A percentile compares a stretch with the other conserved stretches of the same genome.
phyloP scores from a whole-genome alignment of 2,329 filamentous ascomycete genomes.

The Fusarium proliferatum region DNA sequence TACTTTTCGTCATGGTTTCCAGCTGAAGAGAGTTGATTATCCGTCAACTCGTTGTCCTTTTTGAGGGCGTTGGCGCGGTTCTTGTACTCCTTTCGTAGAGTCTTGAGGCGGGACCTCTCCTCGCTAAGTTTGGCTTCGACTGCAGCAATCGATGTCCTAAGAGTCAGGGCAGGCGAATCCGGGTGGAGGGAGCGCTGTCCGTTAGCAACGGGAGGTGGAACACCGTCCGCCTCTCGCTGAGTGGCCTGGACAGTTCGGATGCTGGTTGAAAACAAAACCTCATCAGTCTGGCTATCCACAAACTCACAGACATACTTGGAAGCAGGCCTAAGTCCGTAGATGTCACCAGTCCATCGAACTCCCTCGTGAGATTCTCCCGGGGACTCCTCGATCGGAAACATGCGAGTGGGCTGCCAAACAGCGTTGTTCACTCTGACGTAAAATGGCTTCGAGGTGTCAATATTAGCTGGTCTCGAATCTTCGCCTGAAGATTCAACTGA shows the following conservation, averaged over 20 bases:
- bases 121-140: conserved; percentile 77
- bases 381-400: conserved; percentile 61
- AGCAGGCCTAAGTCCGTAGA: conserved; percentile 75
- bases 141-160: conserved; percentile 79
- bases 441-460: conserved; percentile 79
- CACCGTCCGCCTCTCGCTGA: conserved; percentile 48
- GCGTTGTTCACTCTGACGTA: conserved; percentile 83
- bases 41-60: conserved; percentile 79
- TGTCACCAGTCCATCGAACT: conserved; percentile 75
- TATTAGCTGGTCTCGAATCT: conserved; percentile 57
- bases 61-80: conserved; percentile 72
- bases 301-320: conserved; percentile 85
- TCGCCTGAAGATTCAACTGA: conserved; percentile 45
- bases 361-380: conserved; percentile 52
- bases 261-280: conserved; percentile 77
- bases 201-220: conserved; percentile 49
- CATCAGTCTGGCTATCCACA: conserved; percentile 72
- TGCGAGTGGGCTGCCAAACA: conserved; percentile 81
- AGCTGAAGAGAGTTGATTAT: conserved; percentile 72
- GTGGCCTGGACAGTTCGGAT: conserved; percentile 71
- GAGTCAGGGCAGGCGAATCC: conserved; percentile 80
- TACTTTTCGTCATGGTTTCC: conserved; percentile 82
- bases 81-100: conserved; percentile 79
- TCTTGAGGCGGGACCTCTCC: conserved; percentile 75
- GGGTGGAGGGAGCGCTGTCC: conserved; percentile 73